Percentiles rank a stretch among this genome's conserved stretches.
phyloP scores from a whole-genome alignment of 345 rosid species.

The Eucalyptus guilfoylei region DNA sequence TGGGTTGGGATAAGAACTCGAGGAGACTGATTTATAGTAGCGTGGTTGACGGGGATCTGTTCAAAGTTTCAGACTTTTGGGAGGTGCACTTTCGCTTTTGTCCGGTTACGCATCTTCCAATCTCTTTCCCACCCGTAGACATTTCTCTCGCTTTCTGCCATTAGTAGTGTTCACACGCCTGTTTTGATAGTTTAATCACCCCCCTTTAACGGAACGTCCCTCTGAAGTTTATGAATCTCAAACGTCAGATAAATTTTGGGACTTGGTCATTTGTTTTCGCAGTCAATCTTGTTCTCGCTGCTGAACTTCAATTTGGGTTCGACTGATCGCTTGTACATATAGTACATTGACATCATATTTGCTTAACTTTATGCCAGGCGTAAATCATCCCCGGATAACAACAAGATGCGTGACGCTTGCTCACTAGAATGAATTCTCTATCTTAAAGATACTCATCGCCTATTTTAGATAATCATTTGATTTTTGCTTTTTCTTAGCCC shows the following conservation, averaged over 20 bases:
- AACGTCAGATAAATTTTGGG: background rate
- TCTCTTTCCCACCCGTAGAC: background rate
- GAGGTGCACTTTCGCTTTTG: background rate
- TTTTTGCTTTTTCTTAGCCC: background rate
- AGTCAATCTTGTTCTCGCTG: background rate
- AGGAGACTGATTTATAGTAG: background rate
- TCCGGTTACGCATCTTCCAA: background rate
- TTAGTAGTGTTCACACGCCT: background rate
- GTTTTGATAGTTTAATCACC: background rate
- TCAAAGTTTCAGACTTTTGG: background rate
- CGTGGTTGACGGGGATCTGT: background rate
- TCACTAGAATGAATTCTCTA: rapidly evolving
- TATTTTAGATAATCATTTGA: background rate
- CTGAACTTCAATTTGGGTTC: background rate
- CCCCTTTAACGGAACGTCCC: background rate
- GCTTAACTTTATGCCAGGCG: rapidly evolving
- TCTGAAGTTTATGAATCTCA: background rate
- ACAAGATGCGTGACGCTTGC: rapidly evolving
- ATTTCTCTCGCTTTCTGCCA: background rate
- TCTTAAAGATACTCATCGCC: background rate
- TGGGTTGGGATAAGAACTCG: background rate
- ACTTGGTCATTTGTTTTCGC: background rate
- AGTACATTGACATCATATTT: rapidly evolving
- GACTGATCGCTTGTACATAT: background rate
- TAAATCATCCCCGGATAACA: rapidly evolving